Evolutionary conservation across 2,329 filamentous ascomycete species (phyloP), one percentile per base, ranked within the genome.

Genomic region (Xylaria sp.): DNA sequence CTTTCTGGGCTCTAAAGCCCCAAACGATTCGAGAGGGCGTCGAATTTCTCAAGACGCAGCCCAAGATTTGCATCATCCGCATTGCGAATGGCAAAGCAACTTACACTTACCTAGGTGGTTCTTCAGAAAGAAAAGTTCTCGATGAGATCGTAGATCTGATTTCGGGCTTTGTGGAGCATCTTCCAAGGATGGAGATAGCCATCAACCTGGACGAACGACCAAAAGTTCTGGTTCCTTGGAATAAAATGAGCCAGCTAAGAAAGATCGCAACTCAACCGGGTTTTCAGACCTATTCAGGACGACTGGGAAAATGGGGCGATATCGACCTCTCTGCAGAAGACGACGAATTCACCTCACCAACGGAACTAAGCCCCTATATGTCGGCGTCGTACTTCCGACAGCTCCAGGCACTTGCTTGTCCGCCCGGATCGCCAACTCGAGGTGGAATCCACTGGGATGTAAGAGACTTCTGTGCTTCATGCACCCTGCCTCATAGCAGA

Each of bases 101-200:
- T 7, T 74, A 76, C 58, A 76, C 72, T n/a, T 65, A 72, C 13
- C 70, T 73, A 6, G 63, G 66, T 1, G 68, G 74, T 50, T 69
- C 70, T 2, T 67, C 66, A 0, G 68, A 76, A 19, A 70, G 71
- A 16, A 60, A 69, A 10, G 68, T 76, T 18, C 65, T 84, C 46
- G 73, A 79, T 11, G 73, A 75, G n/a, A 68, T 83, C 0, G 77
- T 84, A 5, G 80, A 81, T 3, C 89, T 94, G 83, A 84, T 95
- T 70, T 78, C 83, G 55, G 77, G 80, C 1, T 96, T 96, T 67
- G 81, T 86, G 1, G 76, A 86, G 64, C 84, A 88, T 68, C 78
- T 96, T 11, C 90, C 91, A 0, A 84, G 92, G 63, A 92, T 96
- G 89, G 85, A 91, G 63, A 75, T 96, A 18, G 89, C 90, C 0